Percentiles rank a stretch among this genome's conserved stretches.
Evolutionary conservation across 345 rosid genomes (phyloP).

Genomic region (Erucastrum elatum): DNA sequence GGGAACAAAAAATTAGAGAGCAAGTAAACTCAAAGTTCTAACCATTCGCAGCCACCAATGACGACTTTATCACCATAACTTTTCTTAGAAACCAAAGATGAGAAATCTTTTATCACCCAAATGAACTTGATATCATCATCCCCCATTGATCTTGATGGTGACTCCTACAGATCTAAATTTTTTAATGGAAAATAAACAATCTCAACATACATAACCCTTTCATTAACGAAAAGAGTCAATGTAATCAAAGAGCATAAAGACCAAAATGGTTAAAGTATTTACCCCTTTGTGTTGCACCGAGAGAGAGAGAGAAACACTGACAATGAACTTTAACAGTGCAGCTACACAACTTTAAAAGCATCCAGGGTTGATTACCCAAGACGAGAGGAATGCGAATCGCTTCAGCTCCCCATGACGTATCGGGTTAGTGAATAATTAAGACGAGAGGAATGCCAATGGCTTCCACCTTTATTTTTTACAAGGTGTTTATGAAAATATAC

Average conservation of each 20-base stretch:
- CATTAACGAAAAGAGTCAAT: neutral
- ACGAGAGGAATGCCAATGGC: no score
- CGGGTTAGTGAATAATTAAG: no score
- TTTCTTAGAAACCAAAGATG: neutral
- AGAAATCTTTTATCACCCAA: slow-evolving; percentile 2
- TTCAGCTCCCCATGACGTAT: no score
- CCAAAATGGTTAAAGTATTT: no score
- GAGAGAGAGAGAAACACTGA: no score
- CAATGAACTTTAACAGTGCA: no score
- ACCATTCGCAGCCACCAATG: slow-evolving; percentile 4
- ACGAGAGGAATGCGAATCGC: no score
- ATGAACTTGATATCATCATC: neutral
- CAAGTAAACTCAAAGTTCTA: neutral
- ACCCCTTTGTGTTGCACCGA: no score
- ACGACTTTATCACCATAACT: neutral
- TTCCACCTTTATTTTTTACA: no score
- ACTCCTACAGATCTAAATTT: neutral
- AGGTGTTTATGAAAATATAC: no score
- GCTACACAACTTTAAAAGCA: no score
- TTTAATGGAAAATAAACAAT: neutral
- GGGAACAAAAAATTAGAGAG: neutral
- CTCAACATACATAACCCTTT: neutral
- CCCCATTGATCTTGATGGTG: neutral
- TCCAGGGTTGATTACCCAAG: no score
- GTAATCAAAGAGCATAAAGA: neutral